phyloP scores from a whole-genome alignment of 306 rosid genomes.

The Cucumis hystrix region DNA sequence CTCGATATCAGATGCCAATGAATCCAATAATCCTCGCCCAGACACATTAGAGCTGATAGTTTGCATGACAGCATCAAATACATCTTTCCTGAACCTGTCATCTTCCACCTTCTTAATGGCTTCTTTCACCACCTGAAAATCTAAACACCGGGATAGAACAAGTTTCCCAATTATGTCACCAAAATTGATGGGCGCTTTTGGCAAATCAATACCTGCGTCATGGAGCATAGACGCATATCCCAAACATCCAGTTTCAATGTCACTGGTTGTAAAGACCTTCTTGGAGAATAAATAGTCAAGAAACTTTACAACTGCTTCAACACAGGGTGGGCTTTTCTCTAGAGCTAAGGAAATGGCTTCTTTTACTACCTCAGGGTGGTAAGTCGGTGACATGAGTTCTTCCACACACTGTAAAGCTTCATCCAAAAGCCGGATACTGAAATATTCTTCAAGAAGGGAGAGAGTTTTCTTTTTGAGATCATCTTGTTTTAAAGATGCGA shows the following conservation, averaged over 20 bases:
- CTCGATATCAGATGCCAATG: constrained; percentile 71
- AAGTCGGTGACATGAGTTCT: constrained; percentile 65
- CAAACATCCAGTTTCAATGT: constrained; percentile 66
- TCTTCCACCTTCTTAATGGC: constrained; percentile 57
- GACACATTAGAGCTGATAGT: constrained; percentile 30
- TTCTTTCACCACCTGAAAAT: constrained; percentile 60
- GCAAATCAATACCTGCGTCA: constrained; percentile 68
- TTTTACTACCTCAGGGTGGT: constrained; percentile 77
- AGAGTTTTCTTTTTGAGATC: constrained; percentile 44
- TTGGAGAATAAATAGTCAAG: constrained; percentile 35
- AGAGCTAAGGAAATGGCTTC: constrained; percentile 71
- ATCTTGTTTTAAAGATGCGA: constrained; percentile 25
- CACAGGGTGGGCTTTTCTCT: constrained; percentile 58
- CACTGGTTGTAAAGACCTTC: constrained; percentile 43
- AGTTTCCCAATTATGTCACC: constrained; percentile 71
- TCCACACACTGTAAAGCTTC: constrained; percentile 88
- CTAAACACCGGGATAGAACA: constrained; percentile 41
- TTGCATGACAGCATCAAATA: constrained; percentile 33
- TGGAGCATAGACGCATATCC: constrained; percentile 49
- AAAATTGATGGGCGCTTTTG: constrained; percentile 68
- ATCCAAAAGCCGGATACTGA: constrained; percentile 46
- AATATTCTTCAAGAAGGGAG: constrained; percentile 76
- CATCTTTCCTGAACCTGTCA: constrained; percentile 35
- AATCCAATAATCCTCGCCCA: constrained; percentile 54
- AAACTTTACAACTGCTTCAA: constrained; percentile 54